Percentiles rank a stretch among this genome's conserved stretches.
Evolutionary conservation across 1,284 basidiomycete genomes (phyloP).

Genomic region (Cutaneotrichosporon sp.): DNA sequence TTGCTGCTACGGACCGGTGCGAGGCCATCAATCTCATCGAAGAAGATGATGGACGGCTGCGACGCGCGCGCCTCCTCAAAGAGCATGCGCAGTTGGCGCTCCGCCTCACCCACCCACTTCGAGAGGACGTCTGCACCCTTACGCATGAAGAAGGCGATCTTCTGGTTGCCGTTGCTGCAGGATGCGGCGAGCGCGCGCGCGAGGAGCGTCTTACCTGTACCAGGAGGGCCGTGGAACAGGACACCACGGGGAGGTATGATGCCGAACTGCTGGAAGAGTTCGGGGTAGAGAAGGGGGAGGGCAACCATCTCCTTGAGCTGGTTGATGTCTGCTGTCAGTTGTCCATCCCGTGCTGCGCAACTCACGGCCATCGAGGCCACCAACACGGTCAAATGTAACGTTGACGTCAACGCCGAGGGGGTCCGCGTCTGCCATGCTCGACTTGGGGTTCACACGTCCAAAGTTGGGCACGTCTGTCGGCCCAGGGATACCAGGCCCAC

Average conservation of each 20-base stretch:
- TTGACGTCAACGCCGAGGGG: conserved; percentile 92
- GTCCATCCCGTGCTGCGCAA: conserved; percentile 50
- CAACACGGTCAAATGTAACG: conserved; percentile 96
- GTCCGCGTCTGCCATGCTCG: conserved; percentile 91
- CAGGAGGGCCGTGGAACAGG: conserved; percentile 94
- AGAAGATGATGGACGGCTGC: conserved; percentile 98
- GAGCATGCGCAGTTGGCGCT: conserved; percentile 89
- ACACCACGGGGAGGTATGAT: conserved; percentile 96
- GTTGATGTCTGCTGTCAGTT: conserved; percentile 66
- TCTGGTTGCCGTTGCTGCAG: conserved; percentile 83
- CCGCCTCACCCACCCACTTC: conserved; percentile 99
- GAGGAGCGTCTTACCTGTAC: conserved; percentile 83
- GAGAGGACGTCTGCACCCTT: conserved; percentile 98
- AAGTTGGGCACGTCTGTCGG: conserved; percentile 52
- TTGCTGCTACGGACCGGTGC: conserved; percentile 97
- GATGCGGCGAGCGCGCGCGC: conserved; percentile 94
- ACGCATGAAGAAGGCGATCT: conserved; percentile 99
- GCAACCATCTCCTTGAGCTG: conserved; percentile 99
- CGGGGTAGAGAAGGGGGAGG: conserved; percentile 92
- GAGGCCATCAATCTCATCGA: conserved; percentile 98
- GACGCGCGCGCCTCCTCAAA: conserved; percentile 94
- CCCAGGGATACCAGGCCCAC: conserved; percentile 70
- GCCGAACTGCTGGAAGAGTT: conserved; percentile 93
- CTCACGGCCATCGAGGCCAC: conserved; percentile 79
- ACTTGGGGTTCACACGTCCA: conserved; percentile 53